A percentile compares a stretch with the other conserved stretches of the same genome.
These are phyloP conservation scores for Omphalotus olearius DNA, from an alignment of 1,284 basidiomycete species.

Conservation along the genomic window DNA sequence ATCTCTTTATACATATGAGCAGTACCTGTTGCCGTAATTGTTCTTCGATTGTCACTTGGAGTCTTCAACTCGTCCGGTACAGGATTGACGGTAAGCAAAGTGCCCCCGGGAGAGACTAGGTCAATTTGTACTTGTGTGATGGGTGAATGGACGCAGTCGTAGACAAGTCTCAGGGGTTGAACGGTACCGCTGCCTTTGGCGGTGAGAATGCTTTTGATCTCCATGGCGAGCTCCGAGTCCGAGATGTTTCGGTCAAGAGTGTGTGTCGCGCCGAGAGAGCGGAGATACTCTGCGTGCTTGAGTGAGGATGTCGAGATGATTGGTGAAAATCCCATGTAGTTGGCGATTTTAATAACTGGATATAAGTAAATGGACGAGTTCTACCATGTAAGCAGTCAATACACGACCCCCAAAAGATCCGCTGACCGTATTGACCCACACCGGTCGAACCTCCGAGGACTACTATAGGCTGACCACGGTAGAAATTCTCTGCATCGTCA, in stretches of 20 bases:
- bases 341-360: neutral
- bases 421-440: neutral
- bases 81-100: neutral
- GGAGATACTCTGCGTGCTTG: constrained; percentile 2
- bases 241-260: neutral
- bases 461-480: neutral
- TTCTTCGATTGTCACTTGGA: neutral
- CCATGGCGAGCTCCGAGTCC: neutral
- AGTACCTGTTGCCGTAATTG: neutral
- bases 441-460: neutral
- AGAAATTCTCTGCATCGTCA: too few species aligned
- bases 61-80: neutral
- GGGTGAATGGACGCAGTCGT: neutral
- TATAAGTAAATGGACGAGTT: neutral
- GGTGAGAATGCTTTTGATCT: neutral
- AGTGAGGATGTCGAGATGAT: neutral
- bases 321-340: neutral
- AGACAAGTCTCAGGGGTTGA: constrained; percentile 3
- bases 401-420: neutral
- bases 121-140: neutral
- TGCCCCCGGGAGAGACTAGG: constrained; percentile 1
- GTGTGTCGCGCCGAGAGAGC: neutral
- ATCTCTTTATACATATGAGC: constrained; percentile 1
- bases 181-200: too few species aligned
- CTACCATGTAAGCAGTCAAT: neutral